These are phyloP conservation scores for Coniferiporia weirii DNA, from an alignment of 1,284 basidiomycete species.

Conservation along the genomic window DNA sequence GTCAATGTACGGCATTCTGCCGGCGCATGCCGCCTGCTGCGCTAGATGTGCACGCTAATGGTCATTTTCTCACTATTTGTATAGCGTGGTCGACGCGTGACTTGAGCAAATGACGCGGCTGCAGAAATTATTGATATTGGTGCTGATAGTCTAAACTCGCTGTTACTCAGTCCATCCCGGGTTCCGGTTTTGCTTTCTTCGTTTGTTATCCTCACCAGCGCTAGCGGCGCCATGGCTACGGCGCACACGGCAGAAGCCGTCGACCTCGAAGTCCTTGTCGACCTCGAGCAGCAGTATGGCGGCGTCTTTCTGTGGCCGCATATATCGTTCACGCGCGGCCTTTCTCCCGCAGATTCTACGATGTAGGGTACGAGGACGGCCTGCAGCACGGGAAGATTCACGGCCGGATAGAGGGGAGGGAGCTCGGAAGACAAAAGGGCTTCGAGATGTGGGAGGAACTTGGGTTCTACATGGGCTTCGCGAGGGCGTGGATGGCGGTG, in stretches of 20 bases:
- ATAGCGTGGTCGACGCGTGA: background rate
- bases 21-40: background rate
- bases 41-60: background rate
- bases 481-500: constrained; percentile 60
- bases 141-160: no score
- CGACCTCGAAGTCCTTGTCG: constrained; percentile 61
- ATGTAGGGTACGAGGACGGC: constrained; percentile 72
- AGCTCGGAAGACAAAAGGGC: constrained; percentile 85
- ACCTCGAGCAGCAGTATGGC: constrained; percentile 48
- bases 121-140: no score
- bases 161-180: no score
- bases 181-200: background rate
- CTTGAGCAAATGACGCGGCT: background rate
- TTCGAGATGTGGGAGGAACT: constrained; percentile 98
- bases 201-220: background rate
- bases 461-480: constrained; percentile 87
- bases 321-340: background rate
- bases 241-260: constrained; percentile 28
- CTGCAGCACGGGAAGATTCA: constrained; percentile 83
- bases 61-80: background rate
- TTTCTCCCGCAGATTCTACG: constrained; percentile 63
- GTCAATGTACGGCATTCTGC: constrained; percentile 1
- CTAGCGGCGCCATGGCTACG: background rate
- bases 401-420: constrained; percentile 89
- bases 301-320: constrained; percentile 3